A percentile compares a stretch with the other conserved stretches of the same genome.
phyloP scores from a whole-genome alignment of 257 asterid species.

The Fraxinus americana region DNA sequence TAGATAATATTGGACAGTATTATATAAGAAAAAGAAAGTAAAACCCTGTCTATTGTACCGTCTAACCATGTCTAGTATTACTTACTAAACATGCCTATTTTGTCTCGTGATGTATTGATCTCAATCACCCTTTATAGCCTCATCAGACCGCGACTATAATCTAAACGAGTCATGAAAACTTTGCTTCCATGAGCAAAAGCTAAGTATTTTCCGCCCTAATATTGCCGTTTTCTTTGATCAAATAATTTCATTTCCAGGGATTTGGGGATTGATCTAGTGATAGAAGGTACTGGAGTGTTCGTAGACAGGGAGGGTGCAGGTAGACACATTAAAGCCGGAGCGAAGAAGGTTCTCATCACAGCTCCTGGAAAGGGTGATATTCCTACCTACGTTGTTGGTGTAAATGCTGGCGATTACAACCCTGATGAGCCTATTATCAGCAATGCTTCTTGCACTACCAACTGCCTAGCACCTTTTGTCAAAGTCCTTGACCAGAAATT shows the following conservation, averaged over 20 bases:
- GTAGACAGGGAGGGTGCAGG: constrained; percentile 97
- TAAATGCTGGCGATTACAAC: constrained; percentile 76
- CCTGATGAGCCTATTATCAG: constrained; percentile 76
- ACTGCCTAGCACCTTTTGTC: constrained; percentile 98
- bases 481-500: constrained; percentile 92
- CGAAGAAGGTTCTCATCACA: constrained; percentile 92
- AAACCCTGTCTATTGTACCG: not conserved
- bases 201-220: not conserved
- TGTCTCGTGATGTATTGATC: not conserved
- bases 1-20: not conserved
- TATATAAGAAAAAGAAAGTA: not conserved
- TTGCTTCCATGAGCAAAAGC: not conserved
- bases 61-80: not conserved
- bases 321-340: constrained; percentile 88
- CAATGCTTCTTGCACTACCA: constrained; percentile 98
- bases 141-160: not conserved
- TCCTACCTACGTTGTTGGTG: constrained; percentile 94
- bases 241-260: constrained; percentile 46
- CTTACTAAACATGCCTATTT: not conserved
- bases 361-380: constrained; percentile 98
- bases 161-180: not conserved
- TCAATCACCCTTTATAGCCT: not conserved
- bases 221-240: not conserved
- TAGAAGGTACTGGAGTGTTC: constrained; percentile 95
- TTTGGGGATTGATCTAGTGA: constrained; percentile 75